These are phyloP conservation scores for Exophiala xenobiotica DNA, from an alignment of 2,329 filamentous ascomycete genomes.

Conservation along the genomic window DNA sequence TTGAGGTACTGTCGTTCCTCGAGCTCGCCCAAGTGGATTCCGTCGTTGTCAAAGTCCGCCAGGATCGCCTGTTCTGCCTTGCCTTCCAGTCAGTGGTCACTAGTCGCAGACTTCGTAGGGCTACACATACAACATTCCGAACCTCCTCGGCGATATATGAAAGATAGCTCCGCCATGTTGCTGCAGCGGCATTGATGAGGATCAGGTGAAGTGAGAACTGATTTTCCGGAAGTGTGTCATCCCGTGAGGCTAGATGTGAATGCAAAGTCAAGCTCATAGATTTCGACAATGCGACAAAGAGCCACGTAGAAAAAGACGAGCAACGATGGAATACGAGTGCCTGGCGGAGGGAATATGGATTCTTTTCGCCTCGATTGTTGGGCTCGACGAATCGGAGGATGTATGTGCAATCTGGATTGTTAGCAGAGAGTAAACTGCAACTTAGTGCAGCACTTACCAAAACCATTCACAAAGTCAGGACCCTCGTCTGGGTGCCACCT, in stretches of 20 bases:
- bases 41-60: background rate
- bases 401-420: conserved; percentile 8
- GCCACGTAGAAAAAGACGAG: conserved; percentile 17
- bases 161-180: background rate
- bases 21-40: background rate
- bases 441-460: background rate
- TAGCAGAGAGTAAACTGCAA: background rate
- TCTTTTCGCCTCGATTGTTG: conserved; percentile 15
- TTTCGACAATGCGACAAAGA: conserved; percentile 20
- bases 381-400: conserved; percentile 22
- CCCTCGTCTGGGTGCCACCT: background rate
- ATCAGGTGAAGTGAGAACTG: conserved; percentile 9
- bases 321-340: conserved; percentile 26
- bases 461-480: background rate
- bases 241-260: background rate
- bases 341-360: conserved; percentile 28
- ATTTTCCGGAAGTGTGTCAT: background rate
- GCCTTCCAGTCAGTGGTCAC: background rate
- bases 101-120: background rate
- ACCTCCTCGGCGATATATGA: background rate
- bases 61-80: background rate
- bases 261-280: conserved; percentile 3
- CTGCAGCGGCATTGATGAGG: background rate
- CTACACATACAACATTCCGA: background rate
- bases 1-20: background rate